phyloP scores from a whole-genome alignment of 2,329 filamentous ascomycete genomes.

The Exophiala mesophila region DNA sequence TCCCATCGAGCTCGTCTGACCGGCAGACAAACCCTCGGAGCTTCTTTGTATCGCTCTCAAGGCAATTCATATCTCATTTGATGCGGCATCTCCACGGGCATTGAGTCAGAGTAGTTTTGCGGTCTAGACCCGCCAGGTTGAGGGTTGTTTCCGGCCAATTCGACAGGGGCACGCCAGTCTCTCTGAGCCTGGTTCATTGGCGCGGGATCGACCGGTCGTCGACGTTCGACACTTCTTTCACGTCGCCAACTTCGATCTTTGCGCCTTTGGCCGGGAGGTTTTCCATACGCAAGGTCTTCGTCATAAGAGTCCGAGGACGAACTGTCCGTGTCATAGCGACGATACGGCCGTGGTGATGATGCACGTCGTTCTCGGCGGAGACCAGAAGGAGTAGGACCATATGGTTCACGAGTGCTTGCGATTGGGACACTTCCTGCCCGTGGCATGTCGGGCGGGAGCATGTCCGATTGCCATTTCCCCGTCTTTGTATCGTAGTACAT shows the following conservation, averaged over 20 bases:
- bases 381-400: neutral
- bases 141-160: neutral
- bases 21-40: no score
- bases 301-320: neutral
- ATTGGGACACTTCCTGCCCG: neutral
- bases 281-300: neutral
- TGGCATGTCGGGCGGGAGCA: conserved; percentile 14
- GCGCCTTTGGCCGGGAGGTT: neutral
- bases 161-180: neutral
- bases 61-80: conserved; percentile 1
- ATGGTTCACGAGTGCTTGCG: neutral
- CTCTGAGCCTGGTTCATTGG: neutral
- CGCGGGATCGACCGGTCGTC: neutral
- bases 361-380: neutral
- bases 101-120: neutral
- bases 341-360: neutral
- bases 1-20: no score
- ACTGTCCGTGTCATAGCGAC: neutral
- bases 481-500: conserved; percentile 16
- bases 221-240: neutral
- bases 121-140: neutral
- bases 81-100: conserved; percentile 3
- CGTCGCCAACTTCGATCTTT: neutral
- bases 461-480: conserved; percentile 9
- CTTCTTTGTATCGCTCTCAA: no score